Conservation (phyloP, 768 basidiomycete genomes). For the Dendrothele bispora region DNA sequence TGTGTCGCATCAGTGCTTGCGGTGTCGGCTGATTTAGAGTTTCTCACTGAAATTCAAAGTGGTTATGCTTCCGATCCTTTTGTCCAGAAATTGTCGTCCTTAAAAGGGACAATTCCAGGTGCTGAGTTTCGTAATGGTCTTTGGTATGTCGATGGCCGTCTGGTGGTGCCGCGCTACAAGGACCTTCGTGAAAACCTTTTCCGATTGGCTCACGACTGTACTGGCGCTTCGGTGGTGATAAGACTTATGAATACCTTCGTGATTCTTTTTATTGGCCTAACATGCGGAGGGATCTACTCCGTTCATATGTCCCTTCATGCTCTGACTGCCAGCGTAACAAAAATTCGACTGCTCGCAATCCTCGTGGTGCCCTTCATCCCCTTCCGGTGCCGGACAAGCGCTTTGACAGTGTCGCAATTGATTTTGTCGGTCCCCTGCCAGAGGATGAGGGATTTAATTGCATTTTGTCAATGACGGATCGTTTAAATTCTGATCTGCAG, state of each 20-base stretch:
- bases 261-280: constrained; percentile 14
- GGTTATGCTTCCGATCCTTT: neutral
- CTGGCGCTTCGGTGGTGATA: constrained; percentile 9
- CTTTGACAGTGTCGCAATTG: too few species aligned
- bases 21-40: neutral
- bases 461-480: constrained; percentile 24
- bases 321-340: neutral
- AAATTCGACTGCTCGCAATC: neutral
- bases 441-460: constrained; percentile 24
- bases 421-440: constrained; percentile 31
- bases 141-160: neutral
- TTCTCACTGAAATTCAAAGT: neutral
- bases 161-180: neutral
- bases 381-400: too few species aligned
- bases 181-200: neutral
- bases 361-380: too few species aligned
- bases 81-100: neutral
- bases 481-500: constrained; percentile 12
- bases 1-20: neutral
- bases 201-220: neutral
- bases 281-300: constrained; percentile 21
- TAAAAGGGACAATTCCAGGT: neutral
- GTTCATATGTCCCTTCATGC: constrained; percentile 20
- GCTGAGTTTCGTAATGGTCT: neutral
- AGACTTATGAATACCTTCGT: constrained; percentile 10